Conservation (phyloP, 768 basidiomycete genomes). For the Rhodotorula sphaerocarpa region DNA sequence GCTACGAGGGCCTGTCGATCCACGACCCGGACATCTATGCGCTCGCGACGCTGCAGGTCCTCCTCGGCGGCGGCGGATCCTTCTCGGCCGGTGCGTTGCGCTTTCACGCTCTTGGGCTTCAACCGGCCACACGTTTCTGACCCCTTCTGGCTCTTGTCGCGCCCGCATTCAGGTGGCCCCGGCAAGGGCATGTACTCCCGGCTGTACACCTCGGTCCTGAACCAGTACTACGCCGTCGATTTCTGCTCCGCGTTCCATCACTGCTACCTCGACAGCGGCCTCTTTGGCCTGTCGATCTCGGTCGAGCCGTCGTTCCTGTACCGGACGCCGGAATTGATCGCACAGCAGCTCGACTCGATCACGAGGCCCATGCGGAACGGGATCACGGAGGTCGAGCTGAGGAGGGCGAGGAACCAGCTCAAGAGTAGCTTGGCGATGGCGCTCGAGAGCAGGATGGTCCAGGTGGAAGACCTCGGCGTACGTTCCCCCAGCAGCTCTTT, state of each 20-base stretch:
- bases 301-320: slow-evolving; percentile 57
- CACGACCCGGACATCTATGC: slow-evolving; percentile 87
- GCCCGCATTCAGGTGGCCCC: slow-evolving; percentile 60
- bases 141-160: not conserved
- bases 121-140: not conserved
- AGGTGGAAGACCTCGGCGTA: slow-evolving; percentile 35
- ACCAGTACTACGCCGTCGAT: slow-evolving; percentile 85
- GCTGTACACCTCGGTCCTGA: slow-evolving; percentile 88
- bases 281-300: slow-evolving; percentile 84
- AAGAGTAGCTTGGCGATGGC: slow-evolving; percentile 91
- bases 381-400: slow-evolving; percentile 55
- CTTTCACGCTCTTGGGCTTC: no score
- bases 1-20: slow-evolving; percentile 82
- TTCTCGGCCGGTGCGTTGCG: slow-evolving; percentile 64
- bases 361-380: slow-evolving; percentile 50
- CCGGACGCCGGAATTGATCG: slow-evolving; percentile 72
- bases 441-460: slow-evolving; percentile 46
- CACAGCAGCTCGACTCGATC: slow-evolving; percentile 75
- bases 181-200: slow-evolving; percentile 99
- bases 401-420: slow-evolving; percentile 88
- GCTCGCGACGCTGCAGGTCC: slow-evolving; percentile 84
- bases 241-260: slow-evolving; percentile 96
- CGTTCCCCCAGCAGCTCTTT: no score
- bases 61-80: slow-evolving; percentile 88
- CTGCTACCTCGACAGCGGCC: slow-evolving; percentile 85